Conservation (phyloP, 345 rosid species). For the Erucastrum elatum region DNA sequence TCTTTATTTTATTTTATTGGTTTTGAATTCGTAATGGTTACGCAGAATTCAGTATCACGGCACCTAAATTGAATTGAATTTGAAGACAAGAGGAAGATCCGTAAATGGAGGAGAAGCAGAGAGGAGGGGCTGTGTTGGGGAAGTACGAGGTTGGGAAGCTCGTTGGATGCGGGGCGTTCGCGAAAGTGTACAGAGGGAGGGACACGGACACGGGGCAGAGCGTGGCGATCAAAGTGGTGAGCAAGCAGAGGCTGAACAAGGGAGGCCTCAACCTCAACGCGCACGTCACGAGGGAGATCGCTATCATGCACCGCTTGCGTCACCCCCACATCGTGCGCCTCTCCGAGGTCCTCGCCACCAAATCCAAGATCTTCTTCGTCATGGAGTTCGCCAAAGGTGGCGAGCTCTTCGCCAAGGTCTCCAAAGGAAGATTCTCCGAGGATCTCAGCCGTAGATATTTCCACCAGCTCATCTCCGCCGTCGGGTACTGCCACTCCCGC, state of each 20-base stretch:
- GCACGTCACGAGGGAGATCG: conserved; percentile 66
- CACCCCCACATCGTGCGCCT: conserved; percentile 67
- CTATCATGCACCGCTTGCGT: conserved; percentile 78
- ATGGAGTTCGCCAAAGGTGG: conserved; percentile 94
- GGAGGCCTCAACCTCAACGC: conserved; percentile 48
- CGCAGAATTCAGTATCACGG: not conserved
- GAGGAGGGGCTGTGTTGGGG: conserved; percentile 40
- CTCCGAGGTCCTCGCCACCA: conserved; percentile 77
- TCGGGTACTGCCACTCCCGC: conserved; percentile 73
- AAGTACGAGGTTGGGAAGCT: conserved; percentile 82
- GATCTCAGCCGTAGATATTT: conserved; percentile 87
- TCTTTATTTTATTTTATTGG: not conserved
- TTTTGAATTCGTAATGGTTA: not conserved
- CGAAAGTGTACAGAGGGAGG: conserved; percentile 76
- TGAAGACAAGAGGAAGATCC: not conserved
- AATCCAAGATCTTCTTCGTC: conserved; percentile 72
- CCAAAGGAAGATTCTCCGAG: conserved; percentile 78
- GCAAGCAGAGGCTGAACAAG: conserved; percentile 60
- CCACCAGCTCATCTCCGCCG: conserved; percentile 81
- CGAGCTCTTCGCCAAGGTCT: conserved; percentile 69
- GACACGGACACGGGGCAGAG: conserved; percentile 61
- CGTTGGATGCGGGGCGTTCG: conserved; percentile 83
- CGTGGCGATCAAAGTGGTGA: conserved; percentile 84
- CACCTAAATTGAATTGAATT: not conserved
- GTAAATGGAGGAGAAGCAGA: not conserved